phyloP scores from a whole-genome alignment of 1,284 basidiomycete genomes.

The Boletus nobilissimus region DNA sequence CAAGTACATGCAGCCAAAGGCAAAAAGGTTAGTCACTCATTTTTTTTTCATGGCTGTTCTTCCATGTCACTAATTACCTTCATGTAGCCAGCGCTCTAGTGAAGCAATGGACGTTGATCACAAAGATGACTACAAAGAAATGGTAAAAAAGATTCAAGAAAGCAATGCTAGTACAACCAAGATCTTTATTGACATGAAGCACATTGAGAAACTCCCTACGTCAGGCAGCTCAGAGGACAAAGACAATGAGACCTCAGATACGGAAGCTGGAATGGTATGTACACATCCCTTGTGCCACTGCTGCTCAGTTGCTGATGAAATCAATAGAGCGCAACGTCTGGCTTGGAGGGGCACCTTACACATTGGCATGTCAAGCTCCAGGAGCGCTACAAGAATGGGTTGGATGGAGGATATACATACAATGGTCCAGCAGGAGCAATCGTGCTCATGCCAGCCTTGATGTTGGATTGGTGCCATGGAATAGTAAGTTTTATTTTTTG shows the following conservation, averaged over 20 bases:
- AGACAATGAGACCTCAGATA: neutral
- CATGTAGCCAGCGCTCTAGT: neutral
- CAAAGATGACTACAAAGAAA: neutral
- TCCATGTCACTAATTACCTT: neutral
- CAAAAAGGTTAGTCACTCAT: neutral
- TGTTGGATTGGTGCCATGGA: neutral
- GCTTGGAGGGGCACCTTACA: neutral
- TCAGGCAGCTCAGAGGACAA: neutral
- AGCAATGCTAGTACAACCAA: neutral
- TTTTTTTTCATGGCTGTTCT: neutral
- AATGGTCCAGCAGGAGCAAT: neutral
- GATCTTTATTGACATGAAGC: neutral
- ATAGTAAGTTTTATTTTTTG: too few species aligned
- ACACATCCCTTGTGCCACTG: too few species aligned
- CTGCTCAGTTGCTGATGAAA: neutral
- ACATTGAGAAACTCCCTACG: neutral
- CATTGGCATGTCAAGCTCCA: neutral
- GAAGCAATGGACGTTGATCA: neutral
- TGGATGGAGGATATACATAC: neutral
- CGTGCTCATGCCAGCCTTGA: neutral
- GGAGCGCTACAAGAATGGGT: neutral
- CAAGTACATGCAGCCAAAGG: neutral
- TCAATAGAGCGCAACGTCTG: neutral
- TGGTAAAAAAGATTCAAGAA: neutral
- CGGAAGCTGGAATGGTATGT: neutral